phyloP scores from a whole-genome alignment of 2,329 filamentous ascomycete species.

The Calonectria honghensis region DNA sequence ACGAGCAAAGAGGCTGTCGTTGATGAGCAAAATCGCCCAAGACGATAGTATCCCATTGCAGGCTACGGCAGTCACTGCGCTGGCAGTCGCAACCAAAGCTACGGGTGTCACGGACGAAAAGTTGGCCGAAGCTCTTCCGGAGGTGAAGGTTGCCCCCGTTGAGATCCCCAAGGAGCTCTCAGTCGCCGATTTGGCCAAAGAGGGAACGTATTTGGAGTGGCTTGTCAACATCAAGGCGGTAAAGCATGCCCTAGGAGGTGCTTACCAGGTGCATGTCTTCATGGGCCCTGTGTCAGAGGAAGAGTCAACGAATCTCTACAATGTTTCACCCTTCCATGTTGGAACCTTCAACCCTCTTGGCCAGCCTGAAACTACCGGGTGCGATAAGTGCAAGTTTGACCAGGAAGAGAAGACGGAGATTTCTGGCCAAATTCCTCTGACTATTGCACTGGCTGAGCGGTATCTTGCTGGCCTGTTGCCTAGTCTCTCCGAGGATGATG shows the following conservation, averaged over 20 bases:
- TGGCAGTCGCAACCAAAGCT: not conserved
- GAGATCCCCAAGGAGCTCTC: not conserved
- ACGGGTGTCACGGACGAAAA: not conserved
- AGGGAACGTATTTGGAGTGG: not conserved
- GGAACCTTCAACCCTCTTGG: not conserved
- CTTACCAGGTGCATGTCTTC: not conserved
- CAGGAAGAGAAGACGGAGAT: not conserved
- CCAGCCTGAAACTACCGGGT: not conserved
- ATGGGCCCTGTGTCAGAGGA: not conserved
- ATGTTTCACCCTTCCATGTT: not conserved
- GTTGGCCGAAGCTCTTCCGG: not conserved
- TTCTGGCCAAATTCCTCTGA: not conserved
- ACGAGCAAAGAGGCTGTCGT: not conserved
- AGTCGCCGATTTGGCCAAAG: not conserved
- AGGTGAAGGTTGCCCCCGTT: not conserved
- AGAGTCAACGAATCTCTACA: not conserved
- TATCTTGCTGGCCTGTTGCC: not conserved
- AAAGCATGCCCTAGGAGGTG: not conserved
- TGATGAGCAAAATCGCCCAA: not conserved
- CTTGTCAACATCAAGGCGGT: not conserved
- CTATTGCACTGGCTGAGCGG: not conserved
- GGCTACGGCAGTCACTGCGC: not conserved
- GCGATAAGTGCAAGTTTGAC: not conserved
- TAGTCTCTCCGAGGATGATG: not conserved
- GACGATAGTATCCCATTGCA: not conserved